Base-by-base conservation (phyloP, 2,329 filamentous ascomycete genomes). In the Monosporascus sp. region DNA sequence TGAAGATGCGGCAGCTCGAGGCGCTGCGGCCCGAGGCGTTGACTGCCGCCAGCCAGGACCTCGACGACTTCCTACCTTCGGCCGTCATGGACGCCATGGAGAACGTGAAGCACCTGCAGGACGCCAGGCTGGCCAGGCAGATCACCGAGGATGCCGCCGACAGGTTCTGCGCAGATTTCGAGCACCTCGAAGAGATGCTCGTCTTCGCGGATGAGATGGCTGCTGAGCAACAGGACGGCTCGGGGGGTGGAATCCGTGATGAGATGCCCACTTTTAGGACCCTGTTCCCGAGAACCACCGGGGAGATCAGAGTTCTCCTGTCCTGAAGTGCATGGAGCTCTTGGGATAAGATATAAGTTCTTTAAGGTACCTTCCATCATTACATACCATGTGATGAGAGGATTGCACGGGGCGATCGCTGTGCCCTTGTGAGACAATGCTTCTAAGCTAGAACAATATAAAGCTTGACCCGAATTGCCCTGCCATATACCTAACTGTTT, bases 41-140 rank as follows among this genome's bases (percentile, higher is more conserved):
- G n/a, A 72, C 80, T 1, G 73, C 77, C 49, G 85, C 87, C 2
- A 89, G 89, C 62, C 89, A 92, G 62, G 81, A 79, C 41, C 77
- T 99, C 7, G 94, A 99, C 65, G 86, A 90, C 56, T 99, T 97
- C 72, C 76, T 99, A 24, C 92, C 94, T 0, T 95, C 90, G 1
- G 94, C 93, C 3, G 78, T 96, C 31, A 93, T 97, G 77, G 94
- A 99, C 67, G 92, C 92, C 3, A 85, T 89, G 62, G 88, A 94
- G 49, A 89, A 90, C 55, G 71, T 97, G 25, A 87, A 86, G 58
- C 77, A 82, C 43, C 73, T 99, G 1, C 85, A 88, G 57, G 88
- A 89, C 63, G 82, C 88, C 1, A 78, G 77, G 11, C 73, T 96
- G 53, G 87, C 88, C 15, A 82, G 89, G 48, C 78, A 85, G 47